Conservation (phyloP, 1,139 yeast genomes). For the Blastobotrys aristatus region DNA sequence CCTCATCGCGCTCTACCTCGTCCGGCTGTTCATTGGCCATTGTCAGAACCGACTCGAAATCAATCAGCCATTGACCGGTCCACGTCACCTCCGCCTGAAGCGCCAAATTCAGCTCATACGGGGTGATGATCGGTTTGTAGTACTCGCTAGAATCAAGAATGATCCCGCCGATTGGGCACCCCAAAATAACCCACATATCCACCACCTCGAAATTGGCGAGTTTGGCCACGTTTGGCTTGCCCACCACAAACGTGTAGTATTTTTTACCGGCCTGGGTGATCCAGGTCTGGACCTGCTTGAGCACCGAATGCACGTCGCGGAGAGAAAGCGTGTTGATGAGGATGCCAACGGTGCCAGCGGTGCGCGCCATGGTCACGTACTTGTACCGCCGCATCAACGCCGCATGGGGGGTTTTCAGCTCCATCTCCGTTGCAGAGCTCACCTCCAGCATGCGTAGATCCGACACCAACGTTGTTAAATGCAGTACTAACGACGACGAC, state of each 20-base stretch:
- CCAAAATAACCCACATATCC: slow-evolving; percentile 90
- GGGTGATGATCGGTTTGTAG: slow-evolving; percentile 88
- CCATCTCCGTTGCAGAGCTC: slow-evolving; percentile 10
- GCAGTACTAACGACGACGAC: slow-evolving; percentile 70
- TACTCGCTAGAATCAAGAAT: slow-evolving; percentile 76
- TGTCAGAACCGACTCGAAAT: slow-evolving; percentile 54
- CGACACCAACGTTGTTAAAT: slow-evolving; percentile 63
- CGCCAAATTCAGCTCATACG: slow-evolving; percentile 83
- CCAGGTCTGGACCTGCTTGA: slow-evolving; percentile 55
- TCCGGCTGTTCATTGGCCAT: slow-evolving; percentile 32
- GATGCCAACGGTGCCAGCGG: slow-evolving; percentile 89
- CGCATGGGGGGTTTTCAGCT: slow-evolving; percentile 57
- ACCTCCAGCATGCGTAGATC: slow-evolving; percentile 39
- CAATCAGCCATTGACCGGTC: slow-evolving; percentile 93
- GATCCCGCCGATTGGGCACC: slow-evolving; percentile 93
- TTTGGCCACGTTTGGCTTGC: slow-evolving; percentile 97
- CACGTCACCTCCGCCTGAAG: slow-evolving; percentile 68
- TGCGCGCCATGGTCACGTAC: slow-evolving; percentile 80
- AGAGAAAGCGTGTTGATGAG: slow-evolving; percentile 84
- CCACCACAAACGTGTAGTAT: slow-evolving; percentile 90
- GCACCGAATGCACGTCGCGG: slow-evolving; percentile 58
- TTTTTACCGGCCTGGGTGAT: slow-evolving; percentile 78
- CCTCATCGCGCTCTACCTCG: slow-evolving; percentile 21
- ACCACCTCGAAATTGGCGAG: slow-evolving; percentile 89
- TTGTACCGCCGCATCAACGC: slow-evolving; percentile 78